Conservation (phyloP, 2,329 filamentous ascomycete species). For the Paecilomyces sp. region DNA sequence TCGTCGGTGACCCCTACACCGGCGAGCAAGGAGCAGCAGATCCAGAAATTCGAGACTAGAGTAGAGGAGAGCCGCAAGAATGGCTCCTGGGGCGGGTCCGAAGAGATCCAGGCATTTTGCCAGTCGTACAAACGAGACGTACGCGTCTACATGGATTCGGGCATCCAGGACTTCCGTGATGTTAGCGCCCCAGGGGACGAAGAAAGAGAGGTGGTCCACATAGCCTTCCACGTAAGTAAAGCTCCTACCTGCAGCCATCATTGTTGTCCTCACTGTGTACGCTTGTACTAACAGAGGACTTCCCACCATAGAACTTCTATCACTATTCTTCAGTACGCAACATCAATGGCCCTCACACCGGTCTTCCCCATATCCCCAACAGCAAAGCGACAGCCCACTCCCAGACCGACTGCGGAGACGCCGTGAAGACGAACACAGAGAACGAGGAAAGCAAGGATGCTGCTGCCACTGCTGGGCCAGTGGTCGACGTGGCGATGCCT, state of each 20-base stretch:
- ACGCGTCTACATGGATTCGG: conserved; percentile 47
- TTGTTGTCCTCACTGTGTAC: not conserved
- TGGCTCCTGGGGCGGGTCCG: conserved; percentile 59
- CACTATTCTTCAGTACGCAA: conserved; percentile 63
- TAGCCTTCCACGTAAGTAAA: conserved; percentile 55
- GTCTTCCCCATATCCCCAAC: conserved; percentile 43
- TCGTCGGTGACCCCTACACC: conserved; percentile 39
- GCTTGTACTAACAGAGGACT: conserved; percentile 4
- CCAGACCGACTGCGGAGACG: conserved; percentile 4
- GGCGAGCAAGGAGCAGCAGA: conserved; percentile 49
- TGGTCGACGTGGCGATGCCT: conserved; percentile 37
- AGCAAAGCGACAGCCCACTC: conserved; percentile 14
- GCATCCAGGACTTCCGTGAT: conserved; percentile 39
- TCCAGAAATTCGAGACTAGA: conserved; percentile 49
- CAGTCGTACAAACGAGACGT: conserved; percentile 56
- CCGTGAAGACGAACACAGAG: conserved; percentile 11
- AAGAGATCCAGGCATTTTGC: conserved; percentile 61
- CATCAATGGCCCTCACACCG: conserved; percentile 51
- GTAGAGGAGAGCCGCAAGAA: conserved; percentile 53
- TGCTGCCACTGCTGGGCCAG: conserved; percentile 18
- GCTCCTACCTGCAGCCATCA: conserved; percentile 8
- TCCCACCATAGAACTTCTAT: conserved; percentile 47
- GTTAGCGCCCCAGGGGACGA: conserved; percentile 32
- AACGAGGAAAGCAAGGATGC: conserved; percentile 28
- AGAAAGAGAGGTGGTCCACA: conserved; percentile 41